Conservation (phyloP, 2,329 filamentous ascomycete species). For the Nigrograna mackinnonii region DNA sequence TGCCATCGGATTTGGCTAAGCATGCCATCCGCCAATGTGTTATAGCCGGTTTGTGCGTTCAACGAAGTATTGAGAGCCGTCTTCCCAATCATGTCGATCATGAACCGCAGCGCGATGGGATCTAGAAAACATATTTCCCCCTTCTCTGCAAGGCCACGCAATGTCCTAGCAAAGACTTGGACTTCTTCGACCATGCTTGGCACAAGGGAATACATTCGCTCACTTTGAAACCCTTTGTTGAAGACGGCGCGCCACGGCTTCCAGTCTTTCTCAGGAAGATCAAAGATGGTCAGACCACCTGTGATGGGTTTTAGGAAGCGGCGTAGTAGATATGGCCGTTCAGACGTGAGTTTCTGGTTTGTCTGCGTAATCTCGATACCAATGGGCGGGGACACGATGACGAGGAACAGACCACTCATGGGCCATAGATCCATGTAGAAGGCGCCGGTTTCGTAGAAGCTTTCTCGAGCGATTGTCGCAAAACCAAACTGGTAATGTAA, state of each 20-base stretch:
- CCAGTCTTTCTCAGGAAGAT: slow-evolving; percentile 8
- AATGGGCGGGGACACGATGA: slow-evolving; percentile 2
- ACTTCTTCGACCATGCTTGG: slow-evolving; percentile 10
- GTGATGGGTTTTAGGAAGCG: slow-evolving; percentile 12
- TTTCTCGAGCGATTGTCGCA: slow-evolving; percentile 6
- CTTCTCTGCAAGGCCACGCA: slow-evolving; percentile 5
- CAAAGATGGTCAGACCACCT: slow-evolving; percentile 8
- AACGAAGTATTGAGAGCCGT: slow-evolving; percentile 1
- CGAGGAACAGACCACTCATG: slow-evolving; percentile 6
- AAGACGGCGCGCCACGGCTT: slow-evolving; percentile 12
- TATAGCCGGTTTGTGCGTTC: slow-evolving; percentile 2
- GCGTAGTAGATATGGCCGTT: slow-evolving; percentile 5
- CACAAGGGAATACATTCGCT: slow-evolving; percentile 6
- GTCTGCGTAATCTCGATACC: slow-evolving; percentile 9
- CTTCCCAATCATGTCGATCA: slow-evolving; percentile 9
- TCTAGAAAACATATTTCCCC: slow-evolving; percentile 5
- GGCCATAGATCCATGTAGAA: slow-evolving; percentile 13
- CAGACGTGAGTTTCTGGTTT: slow-evolving; percentile 3
- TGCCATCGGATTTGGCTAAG: no score
- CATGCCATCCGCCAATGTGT: no score
- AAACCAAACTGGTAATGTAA: slow-evolving; percentile 9
- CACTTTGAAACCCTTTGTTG: slow-evolving; percentile 12
- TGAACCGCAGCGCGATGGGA: slow-evolving; percentile 7
- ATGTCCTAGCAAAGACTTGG: slow-evolving; percentile 1
- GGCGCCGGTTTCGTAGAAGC: slow-evolving; percentile 1